Evolutionary conservation across 2,329 filamentous ascomycete genomes (phyloP), one percentile per base, ranked within the genome.

Genomic region (Penicillium glabrum): DNA sequence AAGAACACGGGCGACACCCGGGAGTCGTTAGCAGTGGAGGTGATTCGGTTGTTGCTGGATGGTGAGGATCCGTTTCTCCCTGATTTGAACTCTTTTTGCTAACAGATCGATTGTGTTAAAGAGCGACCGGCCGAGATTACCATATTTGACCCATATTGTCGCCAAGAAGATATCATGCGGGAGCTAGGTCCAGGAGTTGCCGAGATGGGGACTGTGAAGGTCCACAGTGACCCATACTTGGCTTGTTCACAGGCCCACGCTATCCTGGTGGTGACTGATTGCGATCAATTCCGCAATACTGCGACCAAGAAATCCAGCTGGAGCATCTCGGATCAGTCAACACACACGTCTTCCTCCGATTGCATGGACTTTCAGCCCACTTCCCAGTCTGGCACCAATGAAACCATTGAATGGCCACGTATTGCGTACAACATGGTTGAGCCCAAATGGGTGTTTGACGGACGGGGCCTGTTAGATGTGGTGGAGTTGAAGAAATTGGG

Each of bases 1-100:
- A 89, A 90, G 75, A 84, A 91, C 71, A 93, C 89, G 0, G 85
- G 83, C 23, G 89, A 93, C 69, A 89, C 88, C 5, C 82, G 89
- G 37, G 89, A 91, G 70, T 86, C 84, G 44, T 84, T 88, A 0
- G 86, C 88, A 0, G 80, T 90, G 23, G 85, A 87, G 62, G 84
- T 90, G 61, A 84, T 91, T 72, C 83, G 83, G 61, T 81, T 81
- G 13, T 77, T 92, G 21, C 77, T 89, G 10, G 82, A 86, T 21
- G 39, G 39, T 41, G 11, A 23, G 10, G 2, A 14, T 41, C 10
- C 39, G 2, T 23, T 14, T 19, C 10, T 23, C n/a, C n/a, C 11
- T 33, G 14, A 10, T 23, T 41, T 13, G 19, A 23, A 14, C 14
- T 5, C 21, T 11, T 9, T 23, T 14, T 13, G 23, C 39, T 41